Percentiles rank a stretch among this genome's conserved stretches.
phyloP scores from a whole-genome alignment of 352 stramenopile genomes.

The Blastocystis sp. region DNA sequence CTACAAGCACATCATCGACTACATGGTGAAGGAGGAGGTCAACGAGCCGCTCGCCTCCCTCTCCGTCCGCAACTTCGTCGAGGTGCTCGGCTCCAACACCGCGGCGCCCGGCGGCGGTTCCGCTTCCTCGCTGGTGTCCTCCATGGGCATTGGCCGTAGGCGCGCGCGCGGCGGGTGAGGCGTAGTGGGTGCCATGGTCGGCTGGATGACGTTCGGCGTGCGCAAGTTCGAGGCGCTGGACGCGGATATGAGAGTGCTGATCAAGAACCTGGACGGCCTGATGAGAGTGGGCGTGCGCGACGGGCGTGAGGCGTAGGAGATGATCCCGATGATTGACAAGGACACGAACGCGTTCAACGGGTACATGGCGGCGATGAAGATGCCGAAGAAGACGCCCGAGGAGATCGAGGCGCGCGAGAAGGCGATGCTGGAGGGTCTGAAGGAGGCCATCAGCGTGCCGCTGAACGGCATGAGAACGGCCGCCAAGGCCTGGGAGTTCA shows the following conservation, averaged over 20 bases:
- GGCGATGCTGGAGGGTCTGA: conserved; percentile 72
- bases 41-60: conserved; percentile 70
- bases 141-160: conserved; percentile 70
- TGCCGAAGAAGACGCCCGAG: conserved; percentile 71
- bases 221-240: conserved; percentile 71
- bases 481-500: conserved; percentile 68
- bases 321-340: conserved; percentile 72
- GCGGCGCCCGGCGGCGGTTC: conserved; percentile 68
- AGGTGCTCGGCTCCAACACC: conserved; percentile 70
- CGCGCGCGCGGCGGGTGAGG: neutral
- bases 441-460: conserved; percentile 71
- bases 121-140: conserved; percentile 69
- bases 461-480: conserved; percentile 71
- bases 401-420: conserved; percentile 69
- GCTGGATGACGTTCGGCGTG: conserved; percentile 72
- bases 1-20: conserved; percentile 71
- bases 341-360: conserved; percentile 72
- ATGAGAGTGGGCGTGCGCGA: neutral
- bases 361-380: conserved; percentile 71
- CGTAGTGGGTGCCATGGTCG: conserved; percentile 71
- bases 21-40: conserved; percentile 63
- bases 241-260: conserved; percentile 70
- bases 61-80: conserved; percentile 71
- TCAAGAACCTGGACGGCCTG: conserved; percentile 70
- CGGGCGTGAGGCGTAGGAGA: conserved; percentile 29